phyloP scores from a whole-genome alignment of 306 rosid genomes.

The Cicer bijugum region DNA sequence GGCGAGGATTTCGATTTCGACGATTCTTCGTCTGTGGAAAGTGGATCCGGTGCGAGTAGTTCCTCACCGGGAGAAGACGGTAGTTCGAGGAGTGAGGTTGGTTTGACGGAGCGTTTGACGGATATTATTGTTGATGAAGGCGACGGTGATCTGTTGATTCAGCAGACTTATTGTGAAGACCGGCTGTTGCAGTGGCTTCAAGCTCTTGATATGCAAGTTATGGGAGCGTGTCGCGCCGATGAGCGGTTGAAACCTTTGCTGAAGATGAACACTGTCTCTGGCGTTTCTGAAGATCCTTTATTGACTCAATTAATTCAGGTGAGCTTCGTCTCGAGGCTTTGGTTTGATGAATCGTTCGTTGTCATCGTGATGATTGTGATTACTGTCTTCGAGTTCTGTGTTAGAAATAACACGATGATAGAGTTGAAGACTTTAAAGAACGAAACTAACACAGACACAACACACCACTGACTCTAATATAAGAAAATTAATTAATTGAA shows the following conservation, averaged over 20 bases:
- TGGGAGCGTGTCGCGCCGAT: constrained; percentile 93
- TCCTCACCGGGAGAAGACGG: constrained; percentile 38
- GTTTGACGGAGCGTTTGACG: constrained; percentile 76
- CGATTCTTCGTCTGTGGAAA: constrained; percentile 52
- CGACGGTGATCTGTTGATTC: constrained; percentile 88
- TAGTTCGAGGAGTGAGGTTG: constrained; percentile 59
- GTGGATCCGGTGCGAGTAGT: constrained; percentile 49
- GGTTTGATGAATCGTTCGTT: neutral
- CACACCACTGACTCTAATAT: no score
- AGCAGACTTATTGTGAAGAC: constrained; percentile 70
- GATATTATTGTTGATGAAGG: constrained; percentile 72
- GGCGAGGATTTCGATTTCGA: constrained; percentile 54
- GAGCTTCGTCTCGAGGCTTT: constrained; percentile 7
- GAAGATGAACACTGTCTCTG: constrained; percentile 72
- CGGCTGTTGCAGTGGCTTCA: constrained; percentile 78
- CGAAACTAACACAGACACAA: no score
- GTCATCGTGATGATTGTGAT: neutral
- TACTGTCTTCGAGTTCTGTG: neutral
- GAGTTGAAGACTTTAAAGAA: no score
- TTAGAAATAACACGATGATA: no score
- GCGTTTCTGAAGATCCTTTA: constrained; percentile 86
- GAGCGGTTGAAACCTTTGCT: constrained; percentile 90
- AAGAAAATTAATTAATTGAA: no score
- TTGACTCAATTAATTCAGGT: constrained; percentile 92
- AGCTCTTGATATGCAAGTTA: constrained; percentile 90